phyloP scores from a whole-genome alignment of 495 filamentous ascomycete species.

The Opeltia flavorubescens region DNA sequence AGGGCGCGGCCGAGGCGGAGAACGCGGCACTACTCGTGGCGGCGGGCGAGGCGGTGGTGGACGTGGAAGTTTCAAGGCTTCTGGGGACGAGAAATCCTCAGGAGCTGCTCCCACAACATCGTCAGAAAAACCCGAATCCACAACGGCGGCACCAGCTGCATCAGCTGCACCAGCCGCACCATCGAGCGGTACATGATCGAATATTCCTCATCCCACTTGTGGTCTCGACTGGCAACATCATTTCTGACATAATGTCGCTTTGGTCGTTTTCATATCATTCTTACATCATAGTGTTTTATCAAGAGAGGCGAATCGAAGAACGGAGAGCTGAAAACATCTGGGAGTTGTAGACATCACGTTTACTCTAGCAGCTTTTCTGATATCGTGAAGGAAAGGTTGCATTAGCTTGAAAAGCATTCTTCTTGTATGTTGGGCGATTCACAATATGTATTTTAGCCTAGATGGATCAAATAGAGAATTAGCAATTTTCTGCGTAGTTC shows the following conservation, averaged over 20 bases:
- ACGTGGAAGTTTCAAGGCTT: conserved; percentile 41
- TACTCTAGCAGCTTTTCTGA: not conserved
- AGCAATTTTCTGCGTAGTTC: no score
- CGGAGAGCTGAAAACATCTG: not conserved
- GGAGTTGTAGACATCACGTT: not conserved
- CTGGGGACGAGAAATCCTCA: conserved; percentile 7
- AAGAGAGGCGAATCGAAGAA: not conserved
- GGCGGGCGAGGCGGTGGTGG: conserved; percentile 36
- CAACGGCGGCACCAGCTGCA: no score
- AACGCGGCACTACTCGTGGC: conserved; percentile 40
- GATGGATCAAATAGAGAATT: not conserved
- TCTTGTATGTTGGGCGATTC: conserved; percentile 1
- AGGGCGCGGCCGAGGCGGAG: conserved; percentile 37
- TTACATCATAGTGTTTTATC: not conserved
- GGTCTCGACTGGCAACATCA: not conserved
- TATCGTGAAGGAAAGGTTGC: not conserved
- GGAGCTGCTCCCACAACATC: conserved; percentile 9
- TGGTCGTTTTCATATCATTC: not conserved
- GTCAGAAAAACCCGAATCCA: conserved; percentile 11
- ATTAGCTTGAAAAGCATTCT: not conserved
- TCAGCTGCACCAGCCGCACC: not conserved
- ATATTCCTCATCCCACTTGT: not conserved
- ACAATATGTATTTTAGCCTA: conserved; percentile 1
- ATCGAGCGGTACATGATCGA: not conserved
- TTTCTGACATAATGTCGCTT: not conserved